These are phyloP conservation scores for Xerocomus cyaneibrunnescens DNA, from an alignment of 1,284 basidiomycete species.

Conservation along the genomic window DNA sequence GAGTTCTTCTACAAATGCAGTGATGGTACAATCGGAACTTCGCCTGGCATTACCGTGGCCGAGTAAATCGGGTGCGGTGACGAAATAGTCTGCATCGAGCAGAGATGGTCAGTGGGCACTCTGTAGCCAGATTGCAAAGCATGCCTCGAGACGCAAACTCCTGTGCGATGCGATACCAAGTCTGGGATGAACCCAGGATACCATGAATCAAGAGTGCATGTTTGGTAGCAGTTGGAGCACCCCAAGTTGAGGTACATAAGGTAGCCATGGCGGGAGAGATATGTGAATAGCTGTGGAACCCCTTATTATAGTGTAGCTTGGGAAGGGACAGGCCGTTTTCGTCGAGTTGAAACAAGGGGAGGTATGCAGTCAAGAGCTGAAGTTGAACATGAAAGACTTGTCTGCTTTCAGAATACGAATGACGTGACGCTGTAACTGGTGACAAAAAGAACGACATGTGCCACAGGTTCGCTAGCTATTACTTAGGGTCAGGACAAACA, in stretches of 20 bases:
- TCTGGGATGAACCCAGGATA: conserved; percentile 6
- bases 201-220: conserved; percentile 22
- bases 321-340: no score
- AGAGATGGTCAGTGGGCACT: neutral
- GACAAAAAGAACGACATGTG: no score
- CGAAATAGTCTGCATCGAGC: conserved; percentile 17
- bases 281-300: neutral
- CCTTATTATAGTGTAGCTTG: neutral
- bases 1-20: conserved; percentile 16
- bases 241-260: conserved; percentile 16
- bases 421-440: no score
- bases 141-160: conserved; percentile 17
- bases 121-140: neutral
- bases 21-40: conserved; percentile 17
- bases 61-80: conserved; percentile 26
- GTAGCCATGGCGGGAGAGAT: neutral
- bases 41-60: conserved; percentile 23
- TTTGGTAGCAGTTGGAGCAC: conserved; percentile 14
- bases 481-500: no score
- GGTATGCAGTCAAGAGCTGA: no score
- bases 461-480: no score
- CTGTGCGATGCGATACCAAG: conserved; percentile 13
- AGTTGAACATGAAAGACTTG: no score
- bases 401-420: no score
- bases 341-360: no score